These are phyloP conservation scores for Fusarium beomiforme DNA, from an alignment of 2,329 filamentous ascomycete species.

Conservation along the genomic window DNA sequence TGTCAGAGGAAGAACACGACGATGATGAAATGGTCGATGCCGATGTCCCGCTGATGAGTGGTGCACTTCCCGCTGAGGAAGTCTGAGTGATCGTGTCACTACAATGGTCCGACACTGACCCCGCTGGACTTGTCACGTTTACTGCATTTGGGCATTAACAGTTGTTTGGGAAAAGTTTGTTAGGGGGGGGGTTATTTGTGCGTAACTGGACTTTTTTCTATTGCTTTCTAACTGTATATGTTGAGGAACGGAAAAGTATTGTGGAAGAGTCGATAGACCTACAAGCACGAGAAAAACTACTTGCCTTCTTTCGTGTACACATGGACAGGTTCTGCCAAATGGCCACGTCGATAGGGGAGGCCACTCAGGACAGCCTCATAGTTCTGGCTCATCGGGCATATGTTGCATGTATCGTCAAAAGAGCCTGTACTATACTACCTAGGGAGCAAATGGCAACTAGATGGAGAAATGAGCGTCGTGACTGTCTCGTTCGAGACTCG, in stretches of 20 bases:
- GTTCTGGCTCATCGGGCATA: neutral
- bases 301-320: neutral
- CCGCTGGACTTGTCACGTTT: neutral
- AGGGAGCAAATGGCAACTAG: neutral
- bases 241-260: slow-evolving; percentile 14
- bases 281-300: neutral
- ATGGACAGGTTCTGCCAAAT: neutral
- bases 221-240: neutral
- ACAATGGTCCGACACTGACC: neutral
- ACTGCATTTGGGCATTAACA: neutral
- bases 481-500: neutral
- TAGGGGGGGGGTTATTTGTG: neutral
- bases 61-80: slow-evolving; percentile 37
- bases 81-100: slow-evolving; percentile 8
- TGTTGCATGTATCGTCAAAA: neutral
- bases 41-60: slow-evolving; percentile 34
- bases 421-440: neutral
- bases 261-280: neutral
- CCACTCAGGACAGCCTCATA: neutral
- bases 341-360: neutral
- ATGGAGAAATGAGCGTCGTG: neutral
- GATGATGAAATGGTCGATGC: slow-evolving; percentile 18
- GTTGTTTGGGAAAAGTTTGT: neutral
- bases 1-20: slow-evolving; percentile 30
- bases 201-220: neutral